phyloP scores from a whole-genome alignment of 768 basidiomycete species.

The Phallus indusiatus region DNA sequence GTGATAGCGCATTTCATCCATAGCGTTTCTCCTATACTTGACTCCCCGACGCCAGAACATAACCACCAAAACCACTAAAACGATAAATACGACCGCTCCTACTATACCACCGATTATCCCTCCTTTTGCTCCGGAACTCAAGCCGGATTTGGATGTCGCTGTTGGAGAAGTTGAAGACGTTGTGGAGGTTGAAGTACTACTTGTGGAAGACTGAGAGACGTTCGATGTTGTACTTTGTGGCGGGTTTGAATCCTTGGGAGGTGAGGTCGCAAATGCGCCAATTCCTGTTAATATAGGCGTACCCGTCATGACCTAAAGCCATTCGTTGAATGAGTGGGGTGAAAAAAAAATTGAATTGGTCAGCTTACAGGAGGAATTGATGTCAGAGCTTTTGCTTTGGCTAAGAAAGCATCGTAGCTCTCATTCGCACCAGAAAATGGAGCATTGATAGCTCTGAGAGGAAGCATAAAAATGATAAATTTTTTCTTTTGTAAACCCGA shows the following conservation, averaged over 20 bases:
- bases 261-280: neutral
- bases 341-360: no score
- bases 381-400: neutral
- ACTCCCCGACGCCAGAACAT: neutral
- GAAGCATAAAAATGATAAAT: neutral
- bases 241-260: neutral
- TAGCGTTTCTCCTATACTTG: neutral
- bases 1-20: neutral
- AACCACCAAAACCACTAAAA: neutral
- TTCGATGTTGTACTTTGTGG: neutral
- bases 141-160: neutral
- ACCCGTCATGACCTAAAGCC: neutral
- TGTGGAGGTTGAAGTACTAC: neutral
- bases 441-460: slow-evolving; percentile 5
- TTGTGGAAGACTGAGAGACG: neutral
- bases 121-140: neutral
- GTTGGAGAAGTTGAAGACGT: neutral
- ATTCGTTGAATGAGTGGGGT: neutral
- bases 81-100: neutral
- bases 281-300: slow-evolving; percentile 2
- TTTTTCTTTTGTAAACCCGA: neutral
- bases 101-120: slow-evolving; percentile 6
- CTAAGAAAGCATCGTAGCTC: neutral
- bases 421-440: neutral
- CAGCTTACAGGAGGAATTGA: neutral